A percentile compares a stretch with the other conserved stretches of the same genome.
Evolutionary conservation across 495 filamentous ascomycete species (phyloP).

Genomic region (Penicillium mononematosum): DNA sequence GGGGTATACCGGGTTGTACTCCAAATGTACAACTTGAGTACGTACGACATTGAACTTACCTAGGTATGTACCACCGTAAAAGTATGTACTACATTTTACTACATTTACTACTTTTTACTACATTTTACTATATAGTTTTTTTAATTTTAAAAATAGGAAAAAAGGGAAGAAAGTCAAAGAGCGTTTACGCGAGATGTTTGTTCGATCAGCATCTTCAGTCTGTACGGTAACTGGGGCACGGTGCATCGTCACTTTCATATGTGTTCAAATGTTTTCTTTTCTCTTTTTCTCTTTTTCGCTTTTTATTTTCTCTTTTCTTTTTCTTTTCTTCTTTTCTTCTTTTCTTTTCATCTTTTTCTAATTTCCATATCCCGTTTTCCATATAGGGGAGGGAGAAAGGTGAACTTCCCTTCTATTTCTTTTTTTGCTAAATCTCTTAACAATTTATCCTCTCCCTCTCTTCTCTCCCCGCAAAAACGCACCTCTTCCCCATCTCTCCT

Average conservation of each 20-base stretch:
- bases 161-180: too few species aligned
- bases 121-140: too few species aligned
- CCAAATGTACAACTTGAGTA: neutral
- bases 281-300: constrained; percentile 2
- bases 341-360: constrained; percentile 13
- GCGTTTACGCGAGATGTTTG: constrained; percentile 11
- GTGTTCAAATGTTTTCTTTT: constrained; percentile 7
- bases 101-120: neutral
- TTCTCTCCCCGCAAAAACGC: neutral
- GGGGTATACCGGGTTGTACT: neutral
- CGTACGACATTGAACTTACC: neutral
- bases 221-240: constrained; percentile 5
- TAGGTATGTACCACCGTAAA: neutral
- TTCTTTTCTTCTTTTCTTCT: constrained; percentile 11
- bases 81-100: neutral
- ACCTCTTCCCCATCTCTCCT: neutral
- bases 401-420: neutral
- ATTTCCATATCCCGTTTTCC: neutral
- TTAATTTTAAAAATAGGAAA: neutral
- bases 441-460: too few species aligned
- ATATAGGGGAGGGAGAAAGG: neutral
- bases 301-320: neutral
- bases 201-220: constrained; percentile 19
- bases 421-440: too few species aligned
- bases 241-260: constrained; percentile 8